phyloP scores from a whole-genome alignment of 2,329 filamentous ascomycete genomes.

The Metarhizium sp. region DNA sequence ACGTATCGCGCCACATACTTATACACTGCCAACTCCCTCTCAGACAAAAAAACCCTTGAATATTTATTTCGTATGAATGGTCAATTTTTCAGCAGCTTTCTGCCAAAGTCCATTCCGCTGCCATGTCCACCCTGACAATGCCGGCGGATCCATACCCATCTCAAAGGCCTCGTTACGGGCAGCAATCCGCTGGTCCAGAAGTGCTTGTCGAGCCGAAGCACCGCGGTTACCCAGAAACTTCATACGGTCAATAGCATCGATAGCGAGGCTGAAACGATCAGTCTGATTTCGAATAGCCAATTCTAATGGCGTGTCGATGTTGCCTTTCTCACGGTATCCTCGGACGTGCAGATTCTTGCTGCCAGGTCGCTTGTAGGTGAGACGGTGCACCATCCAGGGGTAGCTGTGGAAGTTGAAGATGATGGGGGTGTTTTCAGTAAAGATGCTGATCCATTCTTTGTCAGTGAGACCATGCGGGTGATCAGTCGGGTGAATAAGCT shows the following conservation, averaged over 20 bases:
- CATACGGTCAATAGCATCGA: conserved; percentile 65
- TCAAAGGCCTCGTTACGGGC: conserved; percentile 59
- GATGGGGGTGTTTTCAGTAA: conserved; percentile 62
- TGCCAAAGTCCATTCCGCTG: conserved; percentile 34
- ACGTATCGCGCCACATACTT: conserved; percentile 14
- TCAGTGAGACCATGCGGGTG: conserved; percentile 67
- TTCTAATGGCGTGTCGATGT: conserved; percentile 73
- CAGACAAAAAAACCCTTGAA: not conserved
- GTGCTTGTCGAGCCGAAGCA: conserved; percentile 49
- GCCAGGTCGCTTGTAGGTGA: conserved; percentile 67
- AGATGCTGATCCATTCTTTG: conserved; percentile 56
- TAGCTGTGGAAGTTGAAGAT: conserved; percentile 84
- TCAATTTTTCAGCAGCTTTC: conserved; percentile 13
- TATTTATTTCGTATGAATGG: not conserved
- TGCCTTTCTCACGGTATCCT: conserved; percentile 75
- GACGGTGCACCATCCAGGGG: conserved; percentile 68
- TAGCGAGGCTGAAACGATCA: conserved; percentile 67
- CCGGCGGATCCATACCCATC: conserved; percentile 58
- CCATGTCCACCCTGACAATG: conserved; percentile 60
- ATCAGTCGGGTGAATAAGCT: conserved; percentile 58
- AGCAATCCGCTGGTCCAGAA: conserved; percentile 55
- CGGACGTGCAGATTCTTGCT: conserved; percentile 61
- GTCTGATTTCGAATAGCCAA: conserved; percentile 70
- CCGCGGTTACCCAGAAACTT: conserved; percentile 54
- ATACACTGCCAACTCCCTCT: not conserved